Percentiles rank a stretch among this genome's conserved stretches.
Evolutionary conservation across 768 basidiomycete species (phyloP).

Genomic region (Coprinopsis sp.): DNA sequence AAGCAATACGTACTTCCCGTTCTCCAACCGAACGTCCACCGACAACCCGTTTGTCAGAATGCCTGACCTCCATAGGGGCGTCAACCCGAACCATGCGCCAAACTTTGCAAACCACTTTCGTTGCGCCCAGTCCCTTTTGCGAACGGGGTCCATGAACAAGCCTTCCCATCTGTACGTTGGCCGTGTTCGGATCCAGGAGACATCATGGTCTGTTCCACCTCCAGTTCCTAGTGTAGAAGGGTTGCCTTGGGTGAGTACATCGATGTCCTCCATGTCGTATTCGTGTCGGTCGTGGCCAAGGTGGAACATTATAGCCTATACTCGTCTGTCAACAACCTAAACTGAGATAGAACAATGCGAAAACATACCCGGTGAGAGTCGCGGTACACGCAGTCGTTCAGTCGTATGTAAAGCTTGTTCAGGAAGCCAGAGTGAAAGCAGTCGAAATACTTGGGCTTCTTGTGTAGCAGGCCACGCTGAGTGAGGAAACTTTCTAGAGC

Average conservation of each 20-base stretch:
- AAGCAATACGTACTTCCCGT: conserved; percentile 54
- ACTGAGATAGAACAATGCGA: background rate
- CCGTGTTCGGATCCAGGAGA: conserved; percentile 52
- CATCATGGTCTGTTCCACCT: conserved; percentile 69
- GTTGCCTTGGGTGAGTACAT: conserved; percentile 43
- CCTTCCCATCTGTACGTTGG: conserved; percentile 70
- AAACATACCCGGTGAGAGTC: conserved; percentile 39
- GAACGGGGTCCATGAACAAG: conserved; percentile 51
- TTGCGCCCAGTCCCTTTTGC: conserved; percentile 27
- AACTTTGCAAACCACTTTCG: conserved; percentile 48
- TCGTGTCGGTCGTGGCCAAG: conserved; percentile 47
- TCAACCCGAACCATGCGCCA: conserved; percentile 65
- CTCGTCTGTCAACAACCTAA: background rate
- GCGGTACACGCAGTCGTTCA: conserved; percentile 63
- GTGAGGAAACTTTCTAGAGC: conserved; percentile 60
- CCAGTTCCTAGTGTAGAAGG: conserved; percentile 61
- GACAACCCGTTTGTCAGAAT: conserved; percentile 51
- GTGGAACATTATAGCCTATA: conserved; percentile 60
- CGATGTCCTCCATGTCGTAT: conserved; percentile 63
- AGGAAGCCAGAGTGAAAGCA: conserved; percentile 62
- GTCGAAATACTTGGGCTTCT: conserved; percentile 36
- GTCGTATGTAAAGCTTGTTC: conserved; percentile 66
- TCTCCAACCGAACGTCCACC: conserved; percentile 52
- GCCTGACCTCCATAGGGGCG: conserved; percentile 55
- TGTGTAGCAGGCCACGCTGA: conserved; percentile 55